Evolutionary conservation across 768 basidiomycete genomes (phyloP).

Genomic region (Leccinum pellstonianum): DNA sequence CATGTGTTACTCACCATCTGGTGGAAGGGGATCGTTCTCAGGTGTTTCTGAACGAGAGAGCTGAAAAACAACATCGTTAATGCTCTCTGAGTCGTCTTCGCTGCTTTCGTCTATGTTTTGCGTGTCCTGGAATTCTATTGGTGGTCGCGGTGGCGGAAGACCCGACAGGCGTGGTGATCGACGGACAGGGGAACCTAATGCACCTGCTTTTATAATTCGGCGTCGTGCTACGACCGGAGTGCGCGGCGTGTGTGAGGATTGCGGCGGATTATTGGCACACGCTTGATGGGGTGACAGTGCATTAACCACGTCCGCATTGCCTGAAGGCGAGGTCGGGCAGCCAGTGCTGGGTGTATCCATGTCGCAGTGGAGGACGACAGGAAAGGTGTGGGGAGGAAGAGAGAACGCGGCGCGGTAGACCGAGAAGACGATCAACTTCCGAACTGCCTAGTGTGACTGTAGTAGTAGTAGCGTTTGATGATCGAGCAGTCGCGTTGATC

Average conservation of each 20-base stretch:
- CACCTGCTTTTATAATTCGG: slow-evolving; percentile 27
- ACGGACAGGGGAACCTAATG: slow-evolving; percentile 37
- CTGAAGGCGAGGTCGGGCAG: slow-evolving; percentile 32
- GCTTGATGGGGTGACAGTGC: slow-evolving; percentile 41
- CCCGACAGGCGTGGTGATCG: slow-evolving; percentile 53
- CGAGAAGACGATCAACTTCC: neutral
- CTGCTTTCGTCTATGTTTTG: slow-evolving; percentile 24
- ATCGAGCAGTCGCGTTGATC: slow-evolving; percentile 30
- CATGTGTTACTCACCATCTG: slow-evolving; percentile 41
- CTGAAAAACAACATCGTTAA: slow-evolving; percentile 23
- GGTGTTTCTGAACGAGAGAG: slow-evolving; percentile 47
- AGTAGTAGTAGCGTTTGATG: neutral
- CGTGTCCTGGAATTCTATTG: slow-evolving; percentile 16
- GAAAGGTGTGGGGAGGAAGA: neutral
- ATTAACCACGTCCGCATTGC: slow-evolving; percentile 41
- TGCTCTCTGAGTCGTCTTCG: slow-evolving; percentile 34
- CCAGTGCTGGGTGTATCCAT: slow-evolving; percentile 24
- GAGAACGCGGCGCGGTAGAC: neutral
- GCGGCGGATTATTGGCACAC: slow-evolving; percentile 47
- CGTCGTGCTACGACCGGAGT: slow-evolving; percentile 33
- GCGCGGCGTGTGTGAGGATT: slow-evolving; percentile 53
- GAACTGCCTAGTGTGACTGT: too few species aligned
- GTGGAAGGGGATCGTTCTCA: slow-evolving; percentile 42
- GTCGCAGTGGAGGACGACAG: slow-evolving; percentile 1
- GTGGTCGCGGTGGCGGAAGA: slow-evolving; percentile 30